These are phyloP conservation scores for Lindgomyces ingoldianus DNA, from an alignment of 495 filamentous ascomycete genomes.

Conservation along the genomic window DNA sequence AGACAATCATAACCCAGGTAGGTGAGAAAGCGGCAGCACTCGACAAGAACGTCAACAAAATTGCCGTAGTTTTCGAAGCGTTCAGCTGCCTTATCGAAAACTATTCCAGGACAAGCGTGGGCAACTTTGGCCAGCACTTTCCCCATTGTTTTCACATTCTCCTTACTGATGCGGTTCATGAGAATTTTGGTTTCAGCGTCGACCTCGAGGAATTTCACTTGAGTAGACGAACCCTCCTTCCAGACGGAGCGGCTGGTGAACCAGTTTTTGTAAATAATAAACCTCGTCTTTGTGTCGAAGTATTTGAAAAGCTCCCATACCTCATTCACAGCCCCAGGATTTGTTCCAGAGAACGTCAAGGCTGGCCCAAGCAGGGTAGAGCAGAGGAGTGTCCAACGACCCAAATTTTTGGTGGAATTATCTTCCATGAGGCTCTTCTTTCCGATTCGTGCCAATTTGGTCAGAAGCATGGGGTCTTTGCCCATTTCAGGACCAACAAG, in stretches of 20 bases:
- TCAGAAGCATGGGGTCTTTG: constrained; percentile 72
- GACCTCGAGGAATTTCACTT: constrained; percentile 72
- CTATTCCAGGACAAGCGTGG: constrained; percentile 81
- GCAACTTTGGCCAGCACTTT: constrained; percentile 83
- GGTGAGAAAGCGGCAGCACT: constrained; percentile 91
- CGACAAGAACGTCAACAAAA: constrained; percentile 86
- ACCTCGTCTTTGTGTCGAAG: constrained; percentile 75
- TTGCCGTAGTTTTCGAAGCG: constrained; percentile 93
- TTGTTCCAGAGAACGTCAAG: constrained; percentile 77
- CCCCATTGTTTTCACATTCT: constrained; percentile 82
- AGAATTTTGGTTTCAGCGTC: constrained; percentile 75
- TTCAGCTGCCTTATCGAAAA: constrained; percentile 80
- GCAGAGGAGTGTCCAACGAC: constrained; percentile 77
- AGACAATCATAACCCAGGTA: constrained; percentile 89
- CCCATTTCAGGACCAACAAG: constrained; percentile 85
- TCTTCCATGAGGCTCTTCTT: constrained; percentile 70
- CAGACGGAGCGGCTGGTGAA: constrained; percentile 58
- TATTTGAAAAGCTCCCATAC: constrained; percentile 77
- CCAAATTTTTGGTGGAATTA: constrained; percentile 63
- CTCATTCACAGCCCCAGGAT: constrained; percentile 79
- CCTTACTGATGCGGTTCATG: constrained; percentile 80
- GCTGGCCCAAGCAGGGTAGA: constrained; percentile 81
- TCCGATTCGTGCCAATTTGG: constrained; percentile 80
- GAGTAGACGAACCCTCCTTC: too few species aligned
- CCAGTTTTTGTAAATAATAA: constrained; percentile 92